Base-by-base conservation (phyloP, 352 stramenopile species). In the Blastocystis sp. region DNA sequence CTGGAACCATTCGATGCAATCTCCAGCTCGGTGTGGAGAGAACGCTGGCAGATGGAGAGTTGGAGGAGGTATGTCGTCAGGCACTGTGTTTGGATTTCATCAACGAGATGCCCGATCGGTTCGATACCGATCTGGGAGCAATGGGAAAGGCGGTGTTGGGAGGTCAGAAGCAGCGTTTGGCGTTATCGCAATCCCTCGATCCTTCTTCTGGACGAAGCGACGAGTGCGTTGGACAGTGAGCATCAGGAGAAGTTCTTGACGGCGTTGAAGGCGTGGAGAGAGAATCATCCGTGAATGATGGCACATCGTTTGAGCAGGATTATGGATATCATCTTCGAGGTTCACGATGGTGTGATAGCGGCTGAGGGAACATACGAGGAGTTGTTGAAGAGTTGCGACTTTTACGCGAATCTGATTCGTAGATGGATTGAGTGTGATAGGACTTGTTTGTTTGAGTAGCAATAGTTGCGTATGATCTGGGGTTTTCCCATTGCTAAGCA, bases 131-230 rank as follows among this genome's bases (percentile, higher is more conserved):
- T 34, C 89, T 94, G 1, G 91, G 91, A n/a, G 91, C 93, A 24
- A 69, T 87, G 11, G 93, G 93, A 8, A 87, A 89, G 7, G 90
- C 95, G 81, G 85, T 96, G 4, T 91, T 85, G 14, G 93, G 93
- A 24, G 93, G 92, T 3, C 92, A 96, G 87, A 94, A 93, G 84
- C 93, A 96, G 86, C 90, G 94, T 40, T 91, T 97, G 71, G 92
- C 92, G 40, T 92, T 97, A 54, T 21, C 81, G 91, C 21, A 89
- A 93, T 44, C 92, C 92, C 0, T 87, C 88, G 24, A 89, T 94
- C 24, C 69, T 96, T 14, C 67, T 95, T 11, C 89, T 95, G 46
- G 92, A 94, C 84, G 91, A 94, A 85, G 91, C 90, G 9, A 94
- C 91, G n/a, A 88, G 44, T 27, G 90, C 91, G 11, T 86, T 97